These are phyloP conservation scores for Hanseniaspora pseudoguilliermondii DNA, from an alignment of 805 yeast genomes.

Conservation along the genomic window DNA sequence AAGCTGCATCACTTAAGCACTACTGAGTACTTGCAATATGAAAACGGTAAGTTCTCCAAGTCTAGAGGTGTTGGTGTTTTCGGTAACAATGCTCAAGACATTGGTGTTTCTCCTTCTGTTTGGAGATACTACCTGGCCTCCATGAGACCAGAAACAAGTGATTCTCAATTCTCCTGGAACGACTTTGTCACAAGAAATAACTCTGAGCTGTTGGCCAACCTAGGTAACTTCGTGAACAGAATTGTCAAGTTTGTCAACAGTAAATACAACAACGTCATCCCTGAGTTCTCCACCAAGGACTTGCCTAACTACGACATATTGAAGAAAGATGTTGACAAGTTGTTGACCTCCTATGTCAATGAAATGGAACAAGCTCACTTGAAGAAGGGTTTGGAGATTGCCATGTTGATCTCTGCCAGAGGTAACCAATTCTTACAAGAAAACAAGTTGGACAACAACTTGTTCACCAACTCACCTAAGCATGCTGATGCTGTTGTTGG, in stretches of 20 bases:
- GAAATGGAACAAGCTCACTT: constrained; percentile 69
- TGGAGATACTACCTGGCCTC: constrained; percentile 95
- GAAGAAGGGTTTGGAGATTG: constrained; percentile 80
- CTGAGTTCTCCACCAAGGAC: constrained; percentile 41
- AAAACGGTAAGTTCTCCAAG: constrained; percentile 95
- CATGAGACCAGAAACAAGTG: constrained; percentile 89
- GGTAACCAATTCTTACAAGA: constrained; percentile 96
- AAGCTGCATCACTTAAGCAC: constrained; percentile 81
- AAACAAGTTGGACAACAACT: constrained; percentile 80
- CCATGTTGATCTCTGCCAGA: constrained; percentile 81
- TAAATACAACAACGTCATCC: constrained; percentile 84
- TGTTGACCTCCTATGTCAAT: constrained; percentile 48
- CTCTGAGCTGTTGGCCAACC: constrained; percentile 82
- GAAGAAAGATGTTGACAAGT: constrained; percentile 45
- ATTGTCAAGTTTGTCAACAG: constrained; percentile 79
- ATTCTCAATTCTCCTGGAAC: constrained; percentile 93
- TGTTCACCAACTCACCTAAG: constrained; percentile 62
- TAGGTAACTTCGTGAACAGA: constrained; percentile 95
- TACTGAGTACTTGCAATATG: constrained; percentile 94
- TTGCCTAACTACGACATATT: constrained; percentile 36
- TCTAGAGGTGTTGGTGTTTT: constrained; percentile 97
- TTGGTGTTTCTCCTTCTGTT: constrained; percentile 81
- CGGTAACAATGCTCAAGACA: constrained; percentile 92
- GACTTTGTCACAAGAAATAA: constrained; percentile 92
- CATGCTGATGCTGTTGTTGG: constrained; percentile 86